Base-by-base conservation (phyloP, 2,329 filamentous ascomycete species). In the Venturia nashicola region DNA sequence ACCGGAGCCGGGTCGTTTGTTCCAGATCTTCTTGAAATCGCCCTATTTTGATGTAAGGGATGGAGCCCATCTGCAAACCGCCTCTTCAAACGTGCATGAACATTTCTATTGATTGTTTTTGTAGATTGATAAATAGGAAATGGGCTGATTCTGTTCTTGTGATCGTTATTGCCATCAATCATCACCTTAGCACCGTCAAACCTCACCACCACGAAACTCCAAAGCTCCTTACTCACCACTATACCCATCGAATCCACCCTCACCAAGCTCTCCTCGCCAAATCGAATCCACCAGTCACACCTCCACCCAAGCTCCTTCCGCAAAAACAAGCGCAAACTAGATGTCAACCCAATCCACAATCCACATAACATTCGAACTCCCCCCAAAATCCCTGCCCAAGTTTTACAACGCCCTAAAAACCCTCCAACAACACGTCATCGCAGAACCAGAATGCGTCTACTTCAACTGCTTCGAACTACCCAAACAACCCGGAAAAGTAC, bases 381-480 rank as follows among this genome's bases (percentile, higher is more conserved):
- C 36, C n/a, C 59, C 59, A 20, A 39, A 6, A 14, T 27, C n/a
- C 23, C 59, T 60, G n/a, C 34, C 34, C 2, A 42, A 7, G 43
- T 60, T 60, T n/a, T 42, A 60, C 59, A 42, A 34, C 18, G 59
- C 59, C 42, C 59, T 60, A 34, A 60, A 60, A 44, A 60, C 59
- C n/a, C 59, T 60, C n/a, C 36, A 39, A 8, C 36, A 60, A 20
- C 23, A 40, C 20, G 39, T 60, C 59, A 60, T 42, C 20, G 27
- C 32, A 23, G 59, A 60, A 60, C 59, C 59, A 43, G 59, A 60
- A 44, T 60, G 59, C 36, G 27, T 60, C 59, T 60, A 60, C 39
- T 44, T 60, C 59, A 60, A 60, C 42, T 42, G 36, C 23, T 60
- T 60, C 42, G 59, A 60, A 60, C 14, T 60, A 16, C 39, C 59